Percentiles rank a stretch among this genome's conserved stretches.
phyloP scores from a whole-genome alignment of 306 rosid species.

The Pyrus betulifolia region DNA sequence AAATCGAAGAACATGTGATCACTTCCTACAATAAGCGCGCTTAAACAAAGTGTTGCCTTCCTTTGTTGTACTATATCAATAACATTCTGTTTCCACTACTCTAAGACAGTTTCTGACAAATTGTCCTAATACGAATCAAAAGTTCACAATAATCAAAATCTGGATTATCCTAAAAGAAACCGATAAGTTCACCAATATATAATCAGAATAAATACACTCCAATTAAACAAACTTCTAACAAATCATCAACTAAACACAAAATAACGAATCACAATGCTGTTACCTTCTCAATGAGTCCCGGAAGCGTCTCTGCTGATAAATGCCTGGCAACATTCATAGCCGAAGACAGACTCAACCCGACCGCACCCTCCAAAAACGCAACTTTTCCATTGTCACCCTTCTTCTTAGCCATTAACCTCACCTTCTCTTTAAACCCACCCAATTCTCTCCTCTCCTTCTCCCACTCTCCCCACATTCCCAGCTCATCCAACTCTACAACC shows the following conservation, averaged over 20 bases:
- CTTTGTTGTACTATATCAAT: background rate
- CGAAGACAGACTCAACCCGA: slow-evolving; percentile 61
- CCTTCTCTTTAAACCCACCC: slow-evolving; percentile 48
- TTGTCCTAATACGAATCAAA: background rate
- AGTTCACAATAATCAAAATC: background rate
- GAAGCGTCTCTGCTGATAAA: slow-evolving; percentile 48
- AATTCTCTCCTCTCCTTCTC: background rate
- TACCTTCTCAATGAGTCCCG: slow-evolving; percentile 53
- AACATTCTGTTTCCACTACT: background rate
- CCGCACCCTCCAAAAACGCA: slow-evolving; percentile 65
- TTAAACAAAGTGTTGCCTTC: background rate
- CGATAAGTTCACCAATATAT: background rate
- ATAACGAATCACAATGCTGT: background rate
- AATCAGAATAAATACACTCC: background rate
- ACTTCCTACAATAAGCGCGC: background rate
- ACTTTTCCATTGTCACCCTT: slow-evolving; percentile 79
- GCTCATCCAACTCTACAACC: slow-evolving; percentile 69
- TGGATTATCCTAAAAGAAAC: background rate
- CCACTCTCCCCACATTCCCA: slow-evolving; percentile 31
- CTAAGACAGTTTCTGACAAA: background rate
- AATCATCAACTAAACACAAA: background rate
- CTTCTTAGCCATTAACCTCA: slow-evolving; percentile 40
- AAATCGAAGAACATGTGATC: background rate
- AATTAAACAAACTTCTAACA: background rate
- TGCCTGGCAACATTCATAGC: slow-evolving; percentile 75